Conservation (phyloP, 2,329 filamentous ascomycete species). For the Talaromyces sp. region DNA sequence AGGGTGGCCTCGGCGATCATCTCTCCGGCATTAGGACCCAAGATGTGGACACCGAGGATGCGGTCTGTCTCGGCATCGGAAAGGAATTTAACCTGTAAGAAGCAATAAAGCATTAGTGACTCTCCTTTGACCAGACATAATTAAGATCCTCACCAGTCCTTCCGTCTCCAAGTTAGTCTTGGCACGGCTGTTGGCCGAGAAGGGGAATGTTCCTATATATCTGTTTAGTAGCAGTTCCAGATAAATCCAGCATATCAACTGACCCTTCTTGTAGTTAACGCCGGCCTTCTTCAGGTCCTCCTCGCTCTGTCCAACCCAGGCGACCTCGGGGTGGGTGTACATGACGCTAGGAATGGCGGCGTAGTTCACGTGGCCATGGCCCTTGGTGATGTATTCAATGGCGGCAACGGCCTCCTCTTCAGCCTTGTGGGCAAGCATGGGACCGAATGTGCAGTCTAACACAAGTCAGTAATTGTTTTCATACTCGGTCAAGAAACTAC, state of each 20-base stretch:
- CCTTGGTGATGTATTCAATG: conserved; percentile 96
- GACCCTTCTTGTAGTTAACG: conserved; percentile 68
- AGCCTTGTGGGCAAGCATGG: conserved; percentile 99
- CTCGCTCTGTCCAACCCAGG: conserved; percentile 97
- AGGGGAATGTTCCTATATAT: conserved; percentile 79
- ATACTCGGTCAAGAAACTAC: background rate
- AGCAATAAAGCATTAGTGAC: background rate
- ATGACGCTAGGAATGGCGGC: conserved; percentile 95
- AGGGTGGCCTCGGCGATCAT: conserved; percentile 98
- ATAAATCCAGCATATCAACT: background rate
- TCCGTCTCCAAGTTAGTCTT: conserved; percentile 98
- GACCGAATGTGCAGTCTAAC: conserved; percentile 66
- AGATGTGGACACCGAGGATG: conserved; percentile 91
- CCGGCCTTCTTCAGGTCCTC: conserved; percentile 86
- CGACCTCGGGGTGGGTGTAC: conserved; percentile 98
- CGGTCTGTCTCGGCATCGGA: conserved; percentile 94
- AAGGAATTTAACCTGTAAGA: conserved; percentile 78
- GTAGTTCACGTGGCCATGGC: conserved; percentile 98
- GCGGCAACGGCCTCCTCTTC: conserved; percentile 96
- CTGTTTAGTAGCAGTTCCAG: background rate
- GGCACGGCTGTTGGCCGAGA: conserved; percentile 94
- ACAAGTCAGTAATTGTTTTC: background rate
- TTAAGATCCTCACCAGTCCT: conserved; percentile 48
- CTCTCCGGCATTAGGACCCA: conserved; percentile 92
- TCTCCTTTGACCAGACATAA: background rate